Evolutionary conservation across 2,329 filamentous ascomycete genomes (phyloP), one percentile per base, ranked within the genome.

Genomic region (Fusarium globosum): DNA sequence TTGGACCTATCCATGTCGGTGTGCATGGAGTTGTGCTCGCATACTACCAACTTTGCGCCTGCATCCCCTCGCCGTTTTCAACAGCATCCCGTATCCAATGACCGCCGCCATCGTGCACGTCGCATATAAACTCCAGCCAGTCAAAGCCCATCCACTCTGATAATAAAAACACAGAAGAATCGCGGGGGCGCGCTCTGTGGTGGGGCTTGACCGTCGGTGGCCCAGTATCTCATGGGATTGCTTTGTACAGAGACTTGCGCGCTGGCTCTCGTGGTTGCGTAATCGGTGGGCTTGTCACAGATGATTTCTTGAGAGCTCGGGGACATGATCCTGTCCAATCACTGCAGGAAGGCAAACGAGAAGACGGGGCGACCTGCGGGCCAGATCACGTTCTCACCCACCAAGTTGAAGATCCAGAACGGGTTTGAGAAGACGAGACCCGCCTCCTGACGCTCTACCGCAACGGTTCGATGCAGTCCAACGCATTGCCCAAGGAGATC

Each of bases 81-180:
- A 42, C 41, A 16, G n/a, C 3, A 3, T 43, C n/a, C n/a, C 10
- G 15, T 43, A 1, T 11, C n/a, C 7, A 1, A 43, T 16, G n/a
- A 16, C 7, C 10, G 41, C 9, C 41, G n/a, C 15, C 15, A 23
- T 7, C 10, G 4, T 16, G 41, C 41, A 11, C 6, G 11, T 16
- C 5, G 21, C 1, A 4, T 23, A 43, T 3, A 43, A 23, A 12
- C 2, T 16, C 21, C n/a, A 12, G 15, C 14, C 9, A 16, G n/a
- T 11, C 6, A 6, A 43, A 23, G 6, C 41, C 10, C 2, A 16
- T 23, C 1, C 2, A 96, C 74, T 97, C 94, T 9, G 94, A 95
- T 57, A 99, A 89, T 86, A 98, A 99, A 2, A 95, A 98, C 94
- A 98, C 98, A 76, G 94, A 91, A 4, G 93, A 91, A 76, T 87